phyloP scores from a whole-genome alignment of 495 filamentous ascomycete species.

The Daldinia vernicosa region DNA sequence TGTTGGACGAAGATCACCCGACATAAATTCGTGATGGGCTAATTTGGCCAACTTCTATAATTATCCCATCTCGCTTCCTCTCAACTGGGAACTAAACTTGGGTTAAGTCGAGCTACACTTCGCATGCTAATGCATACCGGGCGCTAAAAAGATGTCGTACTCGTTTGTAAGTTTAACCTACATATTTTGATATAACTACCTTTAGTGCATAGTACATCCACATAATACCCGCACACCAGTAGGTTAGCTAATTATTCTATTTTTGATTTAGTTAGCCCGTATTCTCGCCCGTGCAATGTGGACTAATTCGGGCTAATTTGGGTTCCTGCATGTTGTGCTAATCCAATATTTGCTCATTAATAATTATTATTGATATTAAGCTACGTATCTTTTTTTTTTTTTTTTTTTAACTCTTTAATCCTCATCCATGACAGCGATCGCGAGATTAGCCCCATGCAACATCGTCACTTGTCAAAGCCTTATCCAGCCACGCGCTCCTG shows the following conservation, averaged over 20 bases:
- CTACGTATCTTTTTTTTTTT: neutral
- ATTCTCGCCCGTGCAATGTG: slow-evolving; percentile 18
- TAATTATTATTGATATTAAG: neutral
- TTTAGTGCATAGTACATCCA: neutral
- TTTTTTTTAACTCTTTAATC: neutral
- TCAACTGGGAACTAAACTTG: slow-evolving; percentile 24
- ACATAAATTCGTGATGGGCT: slow-evolving; percentile 32
- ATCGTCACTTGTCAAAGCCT: slow-evolving; percentile 29
- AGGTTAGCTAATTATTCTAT: slow-evolving; percentile 38
- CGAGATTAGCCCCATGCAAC: slow-evolving; percentile 38
- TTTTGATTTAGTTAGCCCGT: slow-evolving; percentile 49
- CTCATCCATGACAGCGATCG: slow-evolving; percentile 36
- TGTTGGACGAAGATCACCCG: slow-evolving; percentile 35
- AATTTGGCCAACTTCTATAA: slow-evolving; percentile 46
- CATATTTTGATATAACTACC: no score
- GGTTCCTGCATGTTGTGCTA: neutral
- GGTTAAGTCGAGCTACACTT: slow-evolving; percentile 32
- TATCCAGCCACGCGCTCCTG: slow-evolving; percentile 16
- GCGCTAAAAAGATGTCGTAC: slow-evolving; percentile 38
- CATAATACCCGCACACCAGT: neutral
- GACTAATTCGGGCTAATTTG: slow-evolving; percentile 40
- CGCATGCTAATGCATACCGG: slow-evolving; percentile 39
- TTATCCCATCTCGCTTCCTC: slow-evolving; percentile 34
- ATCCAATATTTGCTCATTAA: neutral
- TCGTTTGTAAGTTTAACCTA: slow-evolving; percentile 28